Evolutionary conservation across 2,329 filamentous ascomycete genomes (phyloP), one percentile per base, ranked within the genome.

Genomic region (Chaetomium sp.): DNA sequence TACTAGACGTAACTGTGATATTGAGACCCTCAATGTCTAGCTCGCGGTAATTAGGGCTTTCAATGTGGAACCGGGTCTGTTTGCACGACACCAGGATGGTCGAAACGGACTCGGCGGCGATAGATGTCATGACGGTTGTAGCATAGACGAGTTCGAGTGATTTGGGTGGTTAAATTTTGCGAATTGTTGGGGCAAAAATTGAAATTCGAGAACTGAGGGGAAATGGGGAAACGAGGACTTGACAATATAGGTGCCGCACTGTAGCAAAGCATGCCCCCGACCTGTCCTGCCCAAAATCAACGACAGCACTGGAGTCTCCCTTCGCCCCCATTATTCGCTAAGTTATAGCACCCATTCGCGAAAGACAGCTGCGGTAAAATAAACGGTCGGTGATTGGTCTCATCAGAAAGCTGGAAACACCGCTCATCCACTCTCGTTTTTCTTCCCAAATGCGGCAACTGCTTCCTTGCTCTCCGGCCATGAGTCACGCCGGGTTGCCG

Each of bases 1-100:
- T 64, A 51, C 1, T 68, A 1, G 80, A 76, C 0, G 76, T 76
- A 46, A 91, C 80, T 1, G 81, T 79, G 58, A 91, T 86, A 55
- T 77, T 82, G n/a, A 92, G 76, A 47, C 87, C 86, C 59, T 89
- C 86, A 43, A 91, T 79, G 58, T 88, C 84, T 52, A 88, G 76
- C 72, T 86, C 82, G 56, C 73, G 77, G 68, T 74, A 79, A 65
- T 75, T 84, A 34, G 76, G 74, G 59, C 69, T 79, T 60, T 70
- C 79, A 59, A 76, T 82, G 65, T 85, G 80, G 59, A 87, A 87
- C 9, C 84, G 78, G 2, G 83, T 87, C 65, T 87, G 84, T 63
- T 85, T 86, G 66, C 82, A 84, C 19, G 81, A 83, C 61, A 82
- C 84, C 49, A 85, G 71, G 55, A 87, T 79, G 3, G 76, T 76